Percentiles rank a stretch among this genome's conserved stretches.
These are phyloP conservation scores for Ascodesmis nigricans DNA, from an alignment of 495 filamentous ascomycete species.

Conservation along the genomic window DNA sequence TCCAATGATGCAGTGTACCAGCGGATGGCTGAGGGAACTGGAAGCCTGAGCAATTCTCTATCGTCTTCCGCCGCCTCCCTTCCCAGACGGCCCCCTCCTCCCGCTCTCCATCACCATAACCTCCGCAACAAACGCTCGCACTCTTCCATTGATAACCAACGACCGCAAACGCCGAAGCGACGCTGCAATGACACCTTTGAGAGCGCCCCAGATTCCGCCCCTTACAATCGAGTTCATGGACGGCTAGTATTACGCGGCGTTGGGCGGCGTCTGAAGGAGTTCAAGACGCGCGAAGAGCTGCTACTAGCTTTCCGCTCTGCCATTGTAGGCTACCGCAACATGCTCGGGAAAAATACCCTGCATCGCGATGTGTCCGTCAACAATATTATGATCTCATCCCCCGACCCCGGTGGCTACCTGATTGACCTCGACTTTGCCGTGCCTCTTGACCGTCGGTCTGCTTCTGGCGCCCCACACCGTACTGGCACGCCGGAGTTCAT, in stretches of 20 bases:
- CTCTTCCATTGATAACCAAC: neutral
- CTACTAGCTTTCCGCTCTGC: slow-evolving; percentile 1
- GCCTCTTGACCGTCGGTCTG: too few species aligned
- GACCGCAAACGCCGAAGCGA: neutral
- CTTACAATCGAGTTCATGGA: too few species aligned
- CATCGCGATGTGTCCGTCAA: slow-evolving; percentile 7
- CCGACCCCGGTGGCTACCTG: slow-evolving; percentile 3
- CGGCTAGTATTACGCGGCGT: too few species aligned
- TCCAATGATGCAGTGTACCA: too few species aligned
- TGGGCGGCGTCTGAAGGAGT: neutral
- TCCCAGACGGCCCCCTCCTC: neutral
- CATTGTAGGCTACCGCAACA: slow-evolving; percentile 1
- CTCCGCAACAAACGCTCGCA: neutral
- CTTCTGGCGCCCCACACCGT: slow-evolving; percentile 6
- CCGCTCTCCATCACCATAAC: neutral
- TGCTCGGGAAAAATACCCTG: too few species aligned
- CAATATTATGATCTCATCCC: slow-evolving; percentile 10
- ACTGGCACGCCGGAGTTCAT: too few species aligned
- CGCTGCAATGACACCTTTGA: neutral
- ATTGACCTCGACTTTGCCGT: slow-evolving; percentile 13
- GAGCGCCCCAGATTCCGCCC: neutral
- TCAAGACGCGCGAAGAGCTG: neutral
- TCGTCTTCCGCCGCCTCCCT: too few species aligned
- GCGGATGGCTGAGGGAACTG: too few species aligned
- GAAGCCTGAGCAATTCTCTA: too few species aligned